Percentiles rank a stretch among this genome's conserved stretches.
Evolutionary conservation across 192 early-diverging fungal species (phyloP).

Genomic region (Coemansia asiatica): DNA sequence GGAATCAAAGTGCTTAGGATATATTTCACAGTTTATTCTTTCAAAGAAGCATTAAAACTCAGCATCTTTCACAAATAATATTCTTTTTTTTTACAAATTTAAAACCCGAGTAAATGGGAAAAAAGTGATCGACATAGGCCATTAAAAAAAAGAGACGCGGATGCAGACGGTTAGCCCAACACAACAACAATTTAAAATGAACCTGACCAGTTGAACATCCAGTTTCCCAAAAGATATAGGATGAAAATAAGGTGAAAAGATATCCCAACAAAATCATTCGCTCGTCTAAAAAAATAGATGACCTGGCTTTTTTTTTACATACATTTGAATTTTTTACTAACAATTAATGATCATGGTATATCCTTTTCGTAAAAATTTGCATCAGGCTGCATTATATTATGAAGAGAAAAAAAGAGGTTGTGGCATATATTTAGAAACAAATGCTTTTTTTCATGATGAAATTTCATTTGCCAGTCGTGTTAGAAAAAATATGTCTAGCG

Average conservation of each 20-base stretch:
- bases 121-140: not conserved
- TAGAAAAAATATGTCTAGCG: not conserved
- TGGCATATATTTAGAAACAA: not conserved
- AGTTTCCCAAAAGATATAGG: not conserved
- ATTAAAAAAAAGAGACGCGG: constrained; percentile 2
- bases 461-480: not conserved
- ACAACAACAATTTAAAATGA: not conserved
- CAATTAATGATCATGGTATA: no score
- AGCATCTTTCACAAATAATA: not conserved
- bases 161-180: not conserved
- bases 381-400: not conserved
- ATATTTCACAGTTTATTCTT: not conserved
- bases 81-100: not conserved
- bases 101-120: not conserved
- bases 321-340: no score
- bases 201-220: not conserved
- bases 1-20: not conserved
- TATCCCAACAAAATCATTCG: not conserved
- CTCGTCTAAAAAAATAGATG: not conserved
- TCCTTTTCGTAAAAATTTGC: not conserved
- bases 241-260: not conserved
- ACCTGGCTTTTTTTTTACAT: not conserved
- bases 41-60: not conserved
- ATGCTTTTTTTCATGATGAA: not conserved
- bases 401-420: not conserved